A percentile compares a stretch with the other conserved stretches of the same genome.
phyloP scores from a whole-genome alignment of 306 rosid genomes.

The Pyrus communis region DNA sequence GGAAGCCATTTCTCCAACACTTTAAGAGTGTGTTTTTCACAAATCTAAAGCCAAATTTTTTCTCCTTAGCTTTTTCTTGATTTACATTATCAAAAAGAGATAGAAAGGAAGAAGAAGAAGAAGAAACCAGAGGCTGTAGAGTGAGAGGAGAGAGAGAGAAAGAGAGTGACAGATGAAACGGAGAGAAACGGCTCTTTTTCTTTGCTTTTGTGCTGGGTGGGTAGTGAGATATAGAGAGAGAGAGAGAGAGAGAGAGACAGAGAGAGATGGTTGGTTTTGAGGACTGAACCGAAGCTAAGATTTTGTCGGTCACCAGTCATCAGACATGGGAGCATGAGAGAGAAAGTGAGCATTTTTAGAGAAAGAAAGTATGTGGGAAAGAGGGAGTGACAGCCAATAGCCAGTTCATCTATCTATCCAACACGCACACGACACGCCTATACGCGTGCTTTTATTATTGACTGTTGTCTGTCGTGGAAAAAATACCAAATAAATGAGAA shows the following conservation, averaged over 20 bases:
- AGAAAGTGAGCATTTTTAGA: not conserved
- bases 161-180: not conserved
- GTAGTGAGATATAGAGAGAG: too few species aligned
- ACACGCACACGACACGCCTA: not conserved
- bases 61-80: conserved; percentile 3
- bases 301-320: not conserved
- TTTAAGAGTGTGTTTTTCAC: conserved; percentile 3
- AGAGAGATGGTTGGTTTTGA: not conserved
- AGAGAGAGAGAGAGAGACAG: not conserved
- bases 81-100: conserved; percentile 38
- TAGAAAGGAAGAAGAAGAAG: not conserved
- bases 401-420: too few species aligned
- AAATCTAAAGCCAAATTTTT: conserved; percentile 15
- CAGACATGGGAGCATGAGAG: not conserved
- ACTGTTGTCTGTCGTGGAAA: not conserved
- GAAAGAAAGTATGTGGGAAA: too few species aligned
- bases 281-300: not conserved
- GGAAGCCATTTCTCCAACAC: conserved; percentile 32
- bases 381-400: conserved; percentile 25
- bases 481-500: not conserved
- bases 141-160: not conserved
- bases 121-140: not conserved
- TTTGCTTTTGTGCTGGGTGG: not conserved
- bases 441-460: not conserved
- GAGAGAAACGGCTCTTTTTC: conserved; percentile 4